phyloP scores from a whole-genome alignment of 2,329 filamentous ascomycete genomes.

The Dactylellina parvicollis region DNA sequence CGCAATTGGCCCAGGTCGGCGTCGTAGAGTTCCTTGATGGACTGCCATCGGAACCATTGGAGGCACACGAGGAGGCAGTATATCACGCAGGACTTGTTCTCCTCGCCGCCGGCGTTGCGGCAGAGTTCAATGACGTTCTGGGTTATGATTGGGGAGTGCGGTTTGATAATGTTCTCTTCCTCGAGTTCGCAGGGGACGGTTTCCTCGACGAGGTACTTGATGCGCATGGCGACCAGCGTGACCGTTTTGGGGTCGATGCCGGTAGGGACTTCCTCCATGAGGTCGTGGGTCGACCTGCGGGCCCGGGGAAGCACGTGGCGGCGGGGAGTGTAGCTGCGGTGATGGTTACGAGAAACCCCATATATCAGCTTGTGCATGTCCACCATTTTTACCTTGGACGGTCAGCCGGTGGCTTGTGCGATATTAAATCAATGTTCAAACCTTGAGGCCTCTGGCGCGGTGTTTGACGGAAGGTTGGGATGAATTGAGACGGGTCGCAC shows the following conservation, averaged over 20 bases:
- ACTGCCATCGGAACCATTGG: conserved; percentile 65
- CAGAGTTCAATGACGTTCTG: conserved; percentile 80
- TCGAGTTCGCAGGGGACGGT: conserved; percentile 91
- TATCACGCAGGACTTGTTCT: conserved; percentile 81
- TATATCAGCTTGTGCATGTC: conserved; percentile 49
- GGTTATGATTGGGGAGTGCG: conserved; percentile 88
- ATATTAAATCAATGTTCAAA: conserved; percentile 17
- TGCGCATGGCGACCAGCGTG: conserved; percentile 85
- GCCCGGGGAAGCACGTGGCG: conserved; percentile 24
- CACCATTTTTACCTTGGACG: conserved; percentile 44
- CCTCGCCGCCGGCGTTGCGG: conserved; percentile 78
- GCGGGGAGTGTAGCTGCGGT: conserved; percentile 36
- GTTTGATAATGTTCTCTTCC: conserved; percentile 75
- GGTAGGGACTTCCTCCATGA: conserved; percentile 23
- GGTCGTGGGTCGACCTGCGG: conserved; percentile 1
- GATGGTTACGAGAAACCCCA: conserved; percentile 32
- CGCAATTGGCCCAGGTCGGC: conserved; percentile 76
- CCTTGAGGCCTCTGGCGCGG: not conserved
- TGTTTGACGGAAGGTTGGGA: not conserved
- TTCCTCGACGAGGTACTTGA: conserved; percentile 79
- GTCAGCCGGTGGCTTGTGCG: conserved; percentile 9
- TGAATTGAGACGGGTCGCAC: not conserved
- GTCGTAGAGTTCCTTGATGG: conserved; percentile 83
- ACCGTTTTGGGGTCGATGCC: conserved; percentile 72
- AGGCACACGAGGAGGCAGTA: conserved; percentile 80